These are phyloP conservation scores for Babesia divergens DNA, from an alignment of 169 alveolate species.

Conservation along the genomic window DNA sequence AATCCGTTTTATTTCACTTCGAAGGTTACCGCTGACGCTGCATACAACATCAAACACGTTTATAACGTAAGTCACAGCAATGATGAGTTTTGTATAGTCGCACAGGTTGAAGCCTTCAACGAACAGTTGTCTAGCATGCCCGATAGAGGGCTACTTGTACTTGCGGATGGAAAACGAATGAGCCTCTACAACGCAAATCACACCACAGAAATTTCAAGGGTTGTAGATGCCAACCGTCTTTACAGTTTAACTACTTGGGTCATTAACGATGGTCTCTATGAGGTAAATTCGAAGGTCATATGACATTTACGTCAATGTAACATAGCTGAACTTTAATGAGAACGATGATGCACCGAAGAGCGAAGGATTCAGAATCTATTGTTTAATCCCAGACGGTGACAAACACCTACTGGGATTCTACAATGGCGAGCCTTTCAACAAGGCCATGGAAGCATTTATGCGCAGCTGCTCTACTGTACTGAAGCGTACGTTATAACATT, in stretches of 20 bases:
- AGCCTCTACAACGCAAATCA: not conserved
- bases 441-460: conserved; percentile 28
- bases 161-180: conserved; percentile 1
- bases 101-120: conserved; percentile 20
- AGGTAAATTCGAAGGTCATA: not conserved
- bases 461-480: conserved; percentile 8
- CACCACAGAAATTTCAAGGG: not conserved
- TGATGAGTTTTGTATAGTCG: not conserved
- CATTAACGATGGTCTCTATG: not conserved
- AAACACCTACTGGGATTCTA: not conserved
- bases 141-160: not conserved
- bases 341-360: not conserved
- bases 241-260: conserved; percentile 4
- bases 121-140: not conserved
- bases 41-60: not conserved
- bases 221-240: conserved; percentile 8
- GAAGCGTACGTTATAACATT: not conserved
- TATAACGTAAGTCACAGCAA: not conserved
- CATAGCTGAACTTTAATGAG: conserved; percentile 9
- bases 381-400: conserved; percentile 12
- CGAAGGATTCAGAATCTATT: conserved; percentile 19
- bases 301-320: not conserved
- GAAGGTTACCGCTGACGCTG: not conserved
- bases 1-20: not conserved
- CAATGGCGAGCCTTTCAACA: conserved; percentile 23